Percentiles rank a stretch among this genome's conserved stretches.
Conservation (phyloP, 2,329 filamentous ascomycete species). For the Capronia epimyces region DNA sequence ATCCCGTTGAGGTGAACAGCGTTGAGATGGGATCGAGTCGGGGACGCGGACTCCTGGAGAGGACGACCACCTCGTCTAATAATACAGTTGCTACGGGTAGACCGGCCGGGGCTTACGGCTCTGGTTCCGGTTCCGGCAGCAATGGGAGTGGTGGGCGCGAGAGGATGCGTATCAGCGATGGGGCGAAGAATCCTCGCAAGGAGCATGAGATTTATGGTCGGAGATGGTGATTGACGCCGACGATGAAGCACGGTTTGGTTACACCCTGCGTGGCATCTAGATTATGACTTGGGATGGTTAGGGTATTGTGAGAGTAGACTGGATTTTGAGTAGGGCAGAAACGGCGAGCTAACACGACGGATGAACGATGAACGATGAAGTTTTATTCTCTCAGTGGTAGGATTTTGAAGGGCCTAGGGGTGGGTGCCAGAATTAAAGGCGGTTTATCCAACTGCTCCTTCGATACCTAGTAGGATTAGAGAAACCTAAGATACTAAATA, state of each 20-base stretch:
- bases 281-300: neutral
- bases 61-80: neutral
- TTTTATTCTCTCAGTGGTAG: no score
- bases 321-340: neutral
- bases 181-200: conserved; percentile 8
- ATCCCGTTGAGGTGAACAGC: conserved; percentile 15
- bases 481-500: no score
- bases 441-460: no score
- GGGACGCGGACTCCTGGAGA: conserved; percentile 11
- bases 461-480: no score
- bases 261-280: neutral
- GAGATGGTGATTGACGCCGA: conserved; percentile 14
- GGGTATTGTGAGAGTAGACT: no score
- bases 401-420: no score
- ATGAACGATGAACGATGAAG: no score
- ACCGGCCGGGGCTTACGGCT: neutral
- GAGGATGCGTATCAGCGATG: conserved; percentile 12
- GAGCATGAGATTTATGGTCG: conserved; percentile 21
- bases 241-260: neutral
- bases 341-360: no score
- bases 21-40: conserved; percentile 3
- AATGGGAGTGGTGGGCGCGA: conserved; percentile 5
- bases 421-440: no score
- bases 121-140: neutral
- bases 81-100: neutral